Evolutionary conservation across 164 flowering plant genomes (phyloP).

Genomic region (Stephania japonica): DNA sequence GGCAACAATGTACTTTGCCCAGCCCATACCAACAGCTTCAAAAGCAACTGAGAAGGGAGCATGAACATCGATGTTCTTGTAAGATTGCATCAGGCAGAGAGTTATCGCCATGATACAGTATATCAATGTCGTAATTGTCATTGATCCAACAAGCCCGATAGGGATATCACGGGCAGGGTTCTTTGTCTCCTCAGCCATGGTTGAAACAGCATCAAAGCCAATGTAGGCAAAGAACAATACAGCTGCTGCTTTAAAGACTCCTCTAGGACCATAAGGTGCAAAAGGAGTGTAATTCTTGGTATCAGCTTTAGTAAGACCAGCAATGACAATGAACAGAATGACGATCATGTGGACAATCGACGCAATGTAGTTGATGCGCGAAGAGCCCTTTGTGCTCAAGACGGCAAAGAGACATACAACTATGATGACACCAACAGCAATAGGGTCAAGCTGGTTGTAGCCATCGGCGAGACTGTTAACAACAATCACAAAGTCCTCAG

Average conservation of each 20-base stretch:
- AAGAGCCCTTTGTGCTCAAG: constrained; percentile 53
- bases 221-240: constrained; percentile 54
- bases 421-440: constrained; percentile 35
- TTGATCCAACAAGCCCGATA: constrained; percentile 47
- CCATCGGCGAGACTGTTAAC: constrained; percentile 20
- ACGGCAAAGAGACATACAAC: constrained; percentile 35
- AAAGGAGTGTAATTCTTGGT: constrained; percentile 30
- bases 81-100: constrained; percentile 47
- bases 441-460: constrained; percentile 51
- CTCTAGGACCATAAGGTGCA: constrained; percentile 39
- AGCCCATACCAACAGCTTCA: constrained; percentile 38
- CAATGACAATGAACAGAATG: constrained; percentile 45
- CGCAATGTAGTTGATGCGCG: constrained; percentile 46
- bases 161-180: constrained; percentile 57
- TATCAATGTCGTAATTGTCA: constrained; percentile 24
- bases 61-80: constrained; percentile 22
- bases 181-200: constrained; percentile 57
- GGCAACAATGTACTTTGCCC: constrained; percentile 69
- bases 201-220: constrained; percentile 55
- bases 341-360: constrained; percentile 40
- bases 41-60: constrained; percentile 65
- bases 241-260: constrained; percentile 43
- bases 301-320: constrained; percentile 44
- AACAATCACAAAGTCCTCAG: constrained; percentile 41
- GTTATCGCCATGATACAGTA: constrained; percentile 40